Conservation (phyloP, 192 early-diverging fungal genomes). For the Coemansia pectinata region DNA sequence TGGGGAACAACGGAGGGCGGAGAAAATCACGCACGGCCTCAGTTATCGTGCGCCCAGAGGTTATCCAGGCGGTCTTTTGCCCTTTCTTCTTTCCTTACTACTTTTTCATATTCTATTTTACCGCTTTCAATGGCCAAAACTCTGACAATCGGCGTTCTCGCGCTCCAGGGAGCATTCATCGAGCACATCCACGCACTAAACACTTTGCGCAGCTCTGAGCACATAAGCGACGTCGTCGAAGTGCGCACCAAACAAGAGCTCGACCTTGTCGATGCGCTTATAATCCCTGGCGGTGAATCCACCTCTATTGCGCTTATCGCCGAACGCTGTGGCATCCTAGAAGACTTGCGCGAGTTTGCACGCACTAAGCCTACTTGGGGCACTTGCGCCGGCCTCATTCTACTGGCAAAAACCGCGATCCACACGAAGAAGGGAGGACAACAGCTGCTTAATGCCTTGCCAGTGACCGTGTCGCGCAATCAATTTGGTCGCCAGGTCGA, state of each 20-base stretch:
- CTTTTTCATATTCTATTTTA: background rate
- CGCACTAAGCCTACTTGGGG: constrained; percentile 82
- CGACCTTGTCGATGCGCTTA: constrained; percentile 75
- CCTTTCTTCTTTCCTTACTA: background rate
- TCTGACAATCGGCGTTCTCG: constrained; percentile 55
- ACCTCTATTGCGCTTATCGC: constrained; percentile 94
- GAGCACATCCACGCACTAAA: constrained; percentile 88
- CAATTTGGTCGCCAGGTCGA: constrained; percentile 93
- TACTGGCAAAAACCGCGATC: constrained; percentile 75
- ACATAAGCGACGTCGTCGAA: constrained; percentile 36
- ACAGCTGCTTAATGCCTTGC: constrained; percentile 77
- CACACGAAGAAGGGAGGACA: constrained; percentile 86
- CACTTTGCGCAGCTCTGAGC: constrained; percentile 61
- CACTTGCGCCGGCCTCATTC: constrained; percentile 95
- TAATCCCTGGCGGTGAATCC: constrained; percentile 95
- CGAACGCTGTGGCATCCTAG: constrained; percentile 78
- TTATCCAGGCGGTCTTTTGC: background rate
- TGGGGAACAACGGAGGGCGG: background rate
- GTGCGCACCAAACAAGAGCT: constrained; percentile 77
- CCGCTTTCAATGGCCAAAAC: constrained; percentile 25
- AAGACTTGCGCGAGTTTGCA: constrained; percentile 78
- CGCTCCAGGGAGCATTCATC: constrained; percentile 95
- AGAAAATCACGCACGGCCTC: background rate
- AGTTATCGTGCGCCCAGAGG: background rate
- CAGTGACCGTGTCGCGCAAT: constrained; percentile 86